These are phyloP conservation scores for Vigna radiata DNA, from an alignment of 306 rosid genomes.

Conservation along the genomic window DNA sequence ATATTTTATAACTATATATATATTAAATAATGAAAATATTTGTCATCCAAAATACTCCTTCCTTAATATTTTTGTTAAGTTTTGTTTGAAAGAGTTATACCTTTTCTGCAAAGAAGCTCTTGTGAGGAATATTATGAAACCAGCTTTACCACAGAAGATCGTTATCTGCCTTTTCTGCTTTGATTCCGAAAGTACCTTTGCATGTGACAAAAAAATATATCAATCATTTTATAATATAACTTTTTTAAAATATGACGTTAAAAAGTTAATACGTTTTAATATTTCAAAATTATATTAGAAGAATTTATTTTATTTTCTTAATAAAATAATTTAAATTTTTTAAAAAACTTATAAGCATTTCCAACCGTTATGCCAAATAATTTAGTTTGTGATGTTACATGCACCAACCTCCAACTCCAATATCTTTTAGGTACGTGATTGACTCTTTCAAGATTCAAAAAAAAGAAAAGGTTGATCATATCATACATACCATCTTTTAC, in stretches of 20 bases:
- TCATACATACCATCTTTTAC: background rate
- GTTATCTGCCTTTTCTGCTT: conserved; percentile 8
- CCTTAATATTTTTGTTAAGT: background rate
- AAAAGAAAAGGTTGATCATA: background rate
- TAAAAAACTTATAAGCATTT: too few relatives aligned
- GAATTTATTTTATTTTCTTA: too few relatives aligned
- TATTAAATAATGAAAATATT: too few relatives aligned
- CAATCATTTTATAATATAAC: background rate
- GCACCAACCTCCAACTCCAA: conserved; percentile 22
- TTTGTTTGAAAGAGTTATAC: background rate
- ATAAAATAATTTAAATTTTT: too few relatives aligned
- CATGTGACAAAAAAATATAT: background rate
- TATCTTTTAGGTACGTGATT: background rate
- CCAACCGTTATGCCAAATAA: background rate
- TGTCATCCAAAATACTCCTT: too few relatives aligned
- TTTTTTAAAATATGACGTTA: background rate
- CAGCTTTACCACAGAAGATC: conserved; percentile 10
- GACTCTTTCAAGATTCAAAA: background rate
- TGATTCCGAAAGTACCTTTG: background rate
- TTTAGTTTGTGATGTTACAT: conserved; percentile 1
- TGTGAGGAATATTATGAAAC: conserved; percentile 4
- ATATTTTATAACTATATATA: too few relatives aligned
- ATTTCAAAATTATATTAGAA: too few relatives aligned
- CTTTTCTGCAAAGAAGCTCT: conserved; percentile 15
- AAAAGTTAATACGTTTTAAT: too few relatives aligned